Conservation (phyloP, 192 early-diverging fungal genomes). For the Linderina pennispora region DNA sequence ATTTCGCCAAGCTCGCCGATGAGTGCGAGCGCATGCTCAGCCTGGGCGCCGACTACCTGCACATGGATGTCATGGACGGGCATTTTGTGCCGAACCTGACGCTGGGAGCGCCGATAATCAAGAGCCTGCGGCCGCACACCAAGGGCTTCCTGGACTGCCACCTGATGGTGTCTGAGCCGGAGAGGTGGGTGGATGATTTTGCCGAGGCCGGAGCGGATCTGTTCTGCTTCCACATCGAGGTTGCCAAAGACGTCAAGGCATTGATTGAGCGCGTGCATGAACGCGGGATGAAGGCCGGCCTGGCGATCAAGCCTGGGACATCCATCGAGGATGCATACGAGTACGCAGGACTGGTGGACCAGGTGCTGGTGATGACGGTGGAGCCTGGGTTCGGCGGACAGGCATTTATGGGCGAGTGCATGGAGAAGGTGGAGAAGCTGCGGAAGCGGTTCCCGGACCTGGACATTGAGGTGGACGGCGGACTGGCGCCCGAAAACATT, state of each 20-base stretch:
- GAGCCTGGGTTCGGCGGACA: constrained; percentile 98
- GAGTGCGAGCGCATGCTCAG: constrained; percentile 85
- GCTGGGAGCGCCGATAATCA: constrained; percentile 88
- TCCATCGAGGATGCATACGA: constrained; percentile 54
- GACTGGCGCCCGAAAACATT: constrained; percentile 77
- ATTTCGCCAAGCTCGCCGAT: constrained; percentile 79
- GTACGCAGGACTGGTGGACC: constrained; percentile 64
- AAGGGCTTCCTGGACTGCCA: constrained; percentile 89
- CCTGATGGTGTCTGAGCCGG: constrained; percentile 69
- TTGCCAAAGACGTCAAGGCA: constrained; percentile 64
- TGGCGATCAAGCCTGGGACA: constrained; percentile 89
- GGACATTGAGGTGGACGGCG: constrained; percentile 96
- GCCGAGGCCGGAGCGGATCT: constrained; percentile 80
- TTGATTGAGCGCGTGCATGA: constrained; percentile 78
- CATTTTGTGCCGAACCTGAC: constrained; percentile 98
- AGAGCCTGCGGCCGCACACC: constrained; percentile 77
- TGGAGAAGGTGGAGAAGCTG: constrained; percentile 73
- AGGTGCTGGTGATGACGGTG: constrained; percentile 94
- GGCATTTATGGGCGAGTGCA: constrained; percentile 81
- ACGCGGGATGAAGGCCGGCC: constrained; percentile 85
- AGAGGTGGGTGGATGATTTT: constrained; percentile 92
- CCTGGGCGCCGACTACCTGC: constrained; percentile 89
- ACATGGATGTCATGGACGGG: constrained; percentile 93
- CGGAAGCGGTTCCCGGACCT: constrained; percentile 73
- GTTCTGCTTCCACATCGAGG: constrained; percentile 93